Evolutionary conservation across 805 yeast genomes (phyloP), one percentile per base, ranked within the genome.

Genomic region (Metschnikowia santaceciliae): DNA sequence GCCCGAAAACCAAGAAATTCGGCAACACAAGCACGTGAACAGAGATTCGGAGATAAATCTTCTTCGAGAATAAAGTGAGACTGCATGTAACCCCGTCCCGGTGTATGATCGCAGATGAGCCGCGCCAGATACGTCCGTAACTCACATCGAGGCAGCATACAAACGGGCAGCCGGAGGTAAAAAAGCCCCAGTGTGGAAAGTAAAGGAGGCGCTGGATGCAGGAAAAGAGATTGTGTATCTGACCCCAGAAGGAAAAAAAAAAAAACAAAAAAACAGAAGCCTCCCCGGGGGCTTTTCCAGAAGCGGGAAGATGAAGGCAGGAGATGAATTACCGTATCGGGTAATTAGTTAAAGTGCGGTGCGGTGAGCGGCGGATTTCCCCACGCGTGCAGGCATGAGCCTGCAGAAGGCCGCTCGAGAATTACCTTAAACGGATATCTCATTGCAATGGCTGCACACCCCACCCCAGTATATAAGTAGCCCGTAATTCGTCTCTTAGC

Each of bases 361-460:
- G 46, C 46, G 46, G n/a, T 5, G 19, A 11, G 8, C 13, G 20
- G 46, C 30, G 46, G 20, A 11, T 20, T 41, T 33, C 46, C 46
- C 46, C 46, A 42, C 46, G 46, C 32, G 38, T 32, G 46, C 32
- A 20, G 38, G 38, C 26, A 10, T 6, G 37, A 6, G n/a, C 17
- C 5, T 42, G 46, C 46, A 42, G 46, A 10, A 19, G 17, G 19
- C 7, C 30, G 22, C 14, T 15, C 10, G 32, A 30, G 34, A 44
- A 44, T 44, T 44, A 3, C 47, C 47, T 32, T 23, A 44, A 35
- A 23, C 33, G 40, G 47, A 44, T n/a, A 44, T 22, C 47, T 35
- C 47, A 44, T 34, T 34, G 33, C 17, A 32, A 19, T 8, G 7
- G 32, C 34, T n/a, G 33, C 32, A 15, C 30, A 6, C 15, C 7